Conservation (phyloP, 2,329 filamentous ascomycete genomes). For the Claviceps monticola region DNA sequence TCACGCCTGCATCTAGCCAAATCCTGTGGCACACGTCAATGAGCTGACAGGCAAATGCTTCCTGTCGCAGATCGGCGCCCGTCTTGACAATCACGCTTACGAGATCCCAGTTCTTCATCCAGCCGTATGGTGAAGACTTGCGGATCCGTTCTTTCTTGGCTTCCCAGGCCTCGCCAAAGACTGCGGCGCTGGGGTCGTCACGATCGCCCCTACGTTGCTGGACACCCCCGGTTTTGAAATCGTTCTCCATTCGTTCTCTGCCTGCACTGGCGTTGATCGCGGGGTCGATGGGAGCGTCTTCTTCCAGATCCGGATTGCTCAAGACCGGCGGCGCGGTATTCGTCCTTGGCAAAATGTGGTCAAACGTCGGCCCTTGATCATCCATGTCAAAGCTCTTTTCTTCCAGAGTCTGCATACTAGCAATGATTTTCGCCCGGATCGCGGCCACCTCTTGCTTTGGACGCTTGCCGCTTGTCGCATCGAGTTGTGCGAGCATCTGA, state of each 20-base stretch:
- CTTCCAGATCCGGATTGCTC: slow-evolving; percentile 38
- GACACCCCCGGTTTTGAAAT: slow-evolving; percentile 73
- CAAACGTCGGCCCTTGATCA: slow-evolving; percentile 62
- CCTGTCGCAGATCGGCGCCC: slow-evolving; percentile 67
- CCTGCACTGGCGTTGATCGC: slow-evolving; percentile 56
- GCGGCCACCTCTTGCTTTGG: slow-evolving; percentile 70
- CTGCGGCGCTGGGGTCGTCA: slow-evolving; percentile 73
- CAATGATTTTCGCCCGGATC: slow-evolving; percentile 76
- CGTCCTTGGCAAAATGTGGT: slow-evolving; percentile 66
- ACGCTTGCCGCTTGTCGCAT: slow-evolving; percentile 66
- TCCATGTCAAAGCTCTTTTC: slow-evolving; percentile 73
- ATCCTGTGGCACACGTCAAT: slow-evolving; percentile 72
- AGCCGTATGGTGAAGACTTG: slow-evolving; percentile 71
- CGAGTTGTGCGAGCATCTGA: slow-evolving; percentile 74
- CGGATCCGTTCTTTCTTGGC: slow-evolving; percentile 73
- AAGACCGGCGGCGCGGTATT: slow-evolving; percentile 31
- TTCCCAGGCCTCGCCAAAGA: slow-evolving; percentile 78
- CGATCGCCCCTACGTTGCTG: slow-evolving; percentile 69
- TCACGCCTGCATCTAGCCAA: slow-evolving; percentile 58
- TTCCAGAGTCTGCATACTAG: slow-evolving; percentile 77
- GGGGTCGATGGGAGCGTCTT: slow-evolving; percentile 36
- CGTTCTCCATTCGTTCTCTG: slow-evolving; percentile 76
- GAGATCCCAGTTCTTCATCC: slow-evolving; percentile 84
- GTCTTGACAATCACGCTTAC: slow-evolving; percentile 83
- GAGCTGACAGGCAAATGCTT: slow-evolving; percentile 76